phyloP scores from a whole-genome alignment of 2,329 filamentous ascomycete species.

The Colletotrichum magnum region DNA sequence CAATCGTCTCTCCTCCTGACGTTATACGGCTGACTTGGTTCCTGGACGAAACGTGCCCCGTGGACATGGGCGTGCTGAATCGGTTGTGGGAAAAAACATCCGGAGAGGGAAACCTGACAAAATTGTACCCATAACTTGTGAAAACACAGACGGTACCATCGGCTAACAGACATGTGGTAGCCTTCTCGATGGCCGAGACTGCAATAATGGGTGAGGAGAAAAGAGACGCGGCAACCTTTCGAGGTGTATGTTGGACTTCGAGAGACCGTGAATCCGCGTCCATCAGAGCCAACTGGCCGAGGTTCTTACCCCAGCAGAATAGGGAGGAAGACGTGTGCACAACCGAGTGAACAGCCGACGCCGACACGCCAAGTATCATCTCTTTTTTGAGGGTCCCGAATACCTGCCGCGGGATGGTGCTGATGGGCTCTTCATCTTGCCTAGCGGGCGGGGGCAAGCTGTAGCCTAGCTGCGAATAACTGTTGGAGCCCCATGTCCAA shows the following conservation, averaged over 20 bases:
- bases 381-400: conserved; percentile 95
- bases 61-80: conserved; percentile 75
- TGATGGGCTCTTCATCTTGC: conserved; percentile 87
- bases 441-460: conserved; percentile 75
- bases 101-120: conserved; percentile 82
- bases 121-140: conserved; percentile 95
- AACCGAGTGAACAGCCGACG: conserved; percentile 92
- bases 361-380: conserved; percentile 83
- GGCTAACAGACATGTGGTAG: conserved; percentile 87
- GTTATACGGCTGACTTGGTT: conserved; percentile 83
- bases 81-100: conserved; percentile 81
- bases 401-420: conserved; percentile 85
- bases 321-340: conserved; percentile 85
- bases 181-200: conserved; percentile 90
- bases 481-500: conserved; percentile 95
- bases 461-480: conserved; percentile 89
- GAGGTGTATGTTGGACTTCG: conserved; percentile 84
- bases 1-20: conserved; percentile 91
- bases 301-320: conserved; percentile 96
- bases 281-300: conserved; percentile 92
- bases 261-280: conserved; percentile 95
- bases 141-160: conserved; percentile 95
- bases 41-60: conserved; percentile 73
- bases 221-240: conserved; percentile 89
- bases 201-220: conserved; percentile 81